Base-by-base conservation (phyloP, 345 rosid genomes). In the Acer saccharum region DNA sequence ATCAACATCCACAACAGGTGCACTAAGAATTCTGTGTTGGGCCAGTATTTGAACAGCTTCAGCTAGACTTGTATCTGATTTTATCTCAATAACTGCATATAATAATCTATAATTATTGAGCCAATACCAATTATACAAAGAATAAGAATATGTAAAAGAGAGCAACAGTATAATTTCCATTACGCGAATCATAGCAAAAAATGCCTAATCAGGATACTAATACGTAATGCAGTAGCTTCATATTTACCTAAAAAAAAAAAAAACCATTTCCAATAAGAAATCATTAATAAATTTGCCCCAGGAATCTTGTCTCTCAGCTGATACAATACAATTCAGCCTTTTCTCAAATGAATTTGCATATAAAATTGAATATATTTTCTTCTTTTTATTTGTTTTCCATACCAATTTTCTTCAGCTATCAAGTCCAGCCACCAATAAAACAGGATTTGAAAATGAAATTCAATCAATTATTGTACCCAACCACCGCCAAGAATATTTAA, bases 21-120 rank as follows among this genome's bases (percentile, higher is more conserved):
- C 97, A 8, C 99, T 90, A 43, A 92, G 86, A 73, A 97, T 81
- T 77, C 82, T 90, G 79, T 87, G 82, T 46, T 89, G 85, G 10
- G 98, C 88, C 23, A 97, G 88, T 65, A 88, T 84, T 64, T 86
- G 81, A 76, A 94, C 99, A 43, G 98, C 98, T 78, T 96, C 99
- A 4, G 95, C 94, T 73, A 96, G 80, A 78, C 92, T 91, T 21
- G 95, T 80, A 73, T 94, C 91, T 55, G 99, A 96, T 79, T 71
- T 90, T 32, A 96, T 84, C 92, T 97, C 99, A 20, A 90, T 84
- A 60, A 87, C 99, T 96, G 84, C 50, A 50, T 57, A 62, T 71
- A 73, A 2, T 50, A 73, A 73, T 71, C 32, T 35, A 41, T 44
- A 25, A 79, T 50, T 7, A 64, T 67, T 10, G 67, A 3, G 25